Evolutionary conservation across 257 asterid species (phyloP).

Genomic region (Primulina tabacum): DNA sequence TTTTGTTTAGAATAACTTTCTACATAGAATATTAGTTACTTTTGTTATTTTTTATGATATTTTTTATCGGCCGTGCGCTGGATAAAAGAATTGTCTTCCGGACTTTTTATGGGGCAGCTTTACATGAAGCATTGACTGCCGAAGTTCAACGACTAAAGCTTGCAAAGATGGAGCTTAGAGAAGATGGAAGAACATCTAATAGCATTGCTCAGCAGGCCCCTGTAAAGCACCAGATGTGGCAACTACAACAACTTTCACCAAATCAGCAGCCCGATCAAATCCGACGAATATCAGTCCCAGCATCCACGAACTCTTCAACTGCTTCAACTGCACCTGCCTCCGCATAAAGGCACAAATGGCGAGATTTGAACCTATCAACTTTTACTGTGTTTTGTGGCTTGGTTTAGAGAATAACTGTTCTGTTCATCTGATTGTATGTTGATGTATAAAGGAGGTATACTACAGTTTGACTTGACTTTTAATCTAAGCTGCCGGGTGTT

Average conservation of each 20-base stretch:
- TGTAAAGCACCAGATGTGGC: slow-evolving; percentile 52
- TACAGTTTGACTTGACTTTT: slow-evolving; percentile 18
- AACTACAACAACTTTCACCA: slow-evolving; percentile 28
- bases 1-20: neutral
- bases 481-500: neutral
- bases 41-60: neutral
- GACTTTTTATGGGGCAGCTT: slow-evolving; percentile 40
- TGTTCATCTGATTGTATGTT: slow-evolving; percentile 2
- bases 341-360: slow-evolving; percentile 27
- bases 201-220: slow-evolving; percentile 36
- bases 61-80: neutral
- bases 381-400: slow-evolving; percentile 9
- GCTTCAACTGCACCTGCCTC: slow-evolving; percentile 46
- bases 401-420: slow-evolving; percentile 15
- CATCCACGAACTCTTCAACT: slow-evolving; percentile 34
- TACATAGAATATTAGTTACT: neutral
- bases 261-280: slow-evolving; percentile 42
- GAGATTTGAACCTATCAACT: slow-evolving; percentile 15
- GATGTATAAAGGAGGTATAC: slow-evolving; percentile 19
- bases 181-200: slow-evolving; percentile 45
- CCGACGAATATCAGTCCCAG: slow-evolving; percentile 37
- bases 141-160: slow-evolving; percentile 75
- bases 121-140: slow-evolving; percentile 65
- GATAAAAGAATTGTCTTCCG: neutral
- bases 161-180: slow-evolving; percentile 45